Base-by-base conservation (phyloP, 129 eudicot genomes). In the Centaurea solstitialis region DNA sequence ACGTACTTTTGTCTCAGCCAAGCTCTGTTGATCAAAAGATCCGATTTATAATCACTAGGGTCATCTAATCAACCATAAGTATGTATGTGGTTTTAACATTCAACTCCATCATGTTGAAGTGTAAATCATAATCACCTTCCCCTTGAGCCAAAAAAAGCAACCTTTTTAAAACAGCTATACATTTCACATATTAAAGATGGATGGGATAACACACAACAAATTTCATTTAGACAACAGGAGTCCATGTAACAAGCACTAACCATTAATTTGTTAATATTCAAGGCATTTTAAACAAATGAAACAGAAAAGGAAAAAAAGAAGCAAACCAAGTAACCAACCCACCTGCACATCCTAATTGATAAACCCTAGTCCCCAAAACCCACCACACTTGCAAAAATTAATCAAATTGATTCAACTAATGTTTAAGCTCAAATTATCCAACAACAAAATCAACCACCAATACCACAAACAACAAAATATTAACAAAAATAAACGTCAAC, bases 311-410 rank as follows among this genome's bases (percentile, higher is more conserved):
- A 7, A 5, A 2, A n/a, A 59, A 15, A 59, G 5, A 18, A 17
- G 11, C 20, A 50, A 20, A 20, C 23, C 11, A 61, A 15, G 7
- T 17, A 50, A 50, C 62, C 21, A 59, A 59, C 24, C 23, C 66
- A 59, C 66, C 66, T n/a, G 66, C 66, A 59, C 66, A 5, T 22
- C 8, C 65, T 18, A 61, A 61, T 8, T n/a, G 33, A 64, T 66
- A 38, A 74, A 50, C 68, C 78, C 78, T 9, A 50, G 20, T 45
- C 24, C 70, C 53, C 50, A 75, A 33, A 75, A 75, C 50, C 70
- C 70, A 30, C 61, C 35, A 26, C 57, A 57, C 43, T 28, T 30
- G 13, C 30, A 18, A 26, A 75, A 33, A 18, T 50, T 28, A 62
- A 24, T 18, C 43, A 7, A 28, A 22, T 39, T 23, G 43, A 41